Percentiles rank a stretch among this genome's conserved stretches.
phyloP scores from a whole-genome alignment of 352 stramenopile species.

The Pythium dissotocum region DNA sequence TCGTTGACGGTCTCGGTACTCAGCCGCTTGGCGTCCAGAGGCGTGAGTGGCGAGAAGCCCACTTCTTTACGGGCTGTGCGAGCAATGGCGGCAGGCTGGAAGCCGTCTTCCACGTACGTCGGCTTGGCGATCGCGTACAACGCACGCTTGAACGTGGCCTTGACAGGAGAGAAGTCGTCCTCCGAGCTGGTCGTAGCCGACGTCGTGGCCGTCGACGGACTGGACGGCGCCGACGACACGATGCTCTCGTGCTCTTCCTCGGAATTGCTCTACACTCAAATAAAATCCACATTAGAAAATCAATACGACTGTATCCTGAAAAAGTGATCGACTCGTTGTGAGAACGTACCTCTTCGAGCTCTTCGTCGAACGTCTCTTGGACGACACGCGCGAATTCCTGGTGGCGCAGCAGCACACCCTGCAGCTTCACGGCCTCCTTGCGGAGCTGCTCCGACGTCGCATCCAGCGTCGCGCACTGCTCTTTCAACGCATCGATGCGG shows the following conservation, averaged over 20 bases:
- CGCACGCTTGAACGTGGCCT: slow-evolving; percentile 17
- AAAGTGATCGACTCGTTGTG: too few species aligned
- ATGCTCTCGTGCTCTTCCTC: slow-evolving; percentile 26
- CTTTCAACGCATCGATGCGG: slow-evolving; percentile 35
- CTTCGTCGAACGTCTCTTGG: slow-evolving; percentile 43
- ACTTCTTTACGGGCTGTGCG: slow-evolving; percentile 45
- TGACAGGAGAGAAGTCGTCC: slow-evolving; percentile 42
- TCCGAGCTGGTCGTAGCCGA: slow-evolving; percentile 20
- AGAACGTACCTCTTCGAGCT: slow-evolving; percentile 32
- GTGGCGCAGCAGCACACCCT: slow-evolving; percentile 25
- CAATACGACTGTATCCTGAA: too few species aligned
- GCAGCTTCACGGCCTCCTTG: slow-evolving; percentile 41
- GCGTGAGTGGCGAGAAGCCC: slow-evolving; percentile 44
- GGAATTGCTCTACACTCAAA: slow-evolving; percentile 14
- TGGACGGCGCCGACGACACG: slow-evolving; percentile 18
- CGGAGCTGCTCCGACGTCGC: slow-evolving; percentile 45
- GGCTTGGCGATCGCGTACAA: slow-evolving; percentile 26
- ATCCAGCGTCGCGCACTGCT: slow-evolving; percentile 38
- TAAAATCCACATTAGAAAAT: not conserved
- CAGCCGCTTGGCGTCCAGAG: slow-evolving; percentile 33
- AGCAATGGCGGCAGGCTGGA: slow-evolving; percentile 32
- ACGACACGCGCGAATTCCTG: slow-evolving; percentile 40
- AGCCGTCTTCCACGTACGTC: slow-evolving; percentile 32
- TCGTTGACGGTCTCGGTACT: slow-evolving; percentile 49
- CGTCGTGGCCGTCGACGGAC: slow-evolving; percentile 27